Evolutionary conservation across 495 filamentous ascomycete genomes (phyloP).

Genomic region (Aspergillus bridgeri): DNA sequence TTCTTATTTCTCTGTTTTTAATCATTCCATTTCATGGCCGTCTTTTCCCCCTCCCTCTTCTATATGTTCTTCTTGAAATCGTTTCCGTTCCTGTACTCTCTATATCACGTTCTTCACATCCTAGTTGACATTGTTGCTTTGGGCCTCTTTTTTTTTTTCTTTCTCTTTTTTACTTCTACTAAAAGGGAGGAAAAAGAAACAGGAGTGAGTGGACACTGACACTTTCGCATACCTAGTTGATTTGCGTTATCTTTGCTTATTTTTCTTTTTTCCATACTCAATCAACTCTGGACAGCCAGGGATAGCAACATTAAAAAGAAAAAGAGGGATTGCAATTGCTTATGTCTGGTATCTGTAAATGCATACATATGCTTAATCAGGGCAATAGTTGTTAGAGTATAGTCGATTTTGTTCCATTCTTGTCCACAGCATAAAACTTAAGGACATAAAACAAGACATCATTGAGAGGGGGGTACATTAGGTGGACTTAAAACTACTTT

Average conservation of each 20-base stretch:
- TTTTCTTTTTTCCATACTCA: neutral
- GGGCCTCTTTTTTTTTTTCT: too few species aligned
- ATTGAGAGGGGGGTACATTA: too few species aligned
- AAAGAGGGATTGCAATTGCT: neutral
- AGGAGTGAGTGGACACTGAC: neutral
- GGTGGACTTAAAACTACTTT: neutral
- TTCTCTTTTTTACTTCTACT: too few species aligned
- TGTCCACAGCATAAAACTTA: neutral
- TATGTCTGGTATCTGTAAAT: neutral
- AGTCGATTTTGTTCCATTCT: neutral
- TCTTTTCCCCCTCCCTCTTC: neutral
- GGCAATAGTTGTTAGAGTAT: neutral
- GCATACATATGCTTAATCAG: neutral
- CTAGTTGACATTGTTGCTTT: neutral
- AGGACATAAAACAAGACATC: neutral
- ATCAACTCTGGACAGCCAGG: neutral
- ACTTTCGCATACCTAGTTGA: neutral
- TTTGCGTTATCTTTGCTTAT: neutral
- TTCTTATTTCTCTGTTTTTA: conserved; percentile 14
- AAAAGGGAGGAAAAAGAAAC: too few species aligned
- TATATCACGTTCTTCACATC: neutral
- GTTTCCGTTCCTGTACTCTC: neutral
- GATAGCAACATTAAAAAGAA: neutral
- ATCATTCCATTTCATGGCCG: conserved; percentile 13
- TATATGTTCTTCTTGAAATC: neutral